Conservation (phyloP, 306 rosid genomes). For the Purshia tridentata region DNA sequence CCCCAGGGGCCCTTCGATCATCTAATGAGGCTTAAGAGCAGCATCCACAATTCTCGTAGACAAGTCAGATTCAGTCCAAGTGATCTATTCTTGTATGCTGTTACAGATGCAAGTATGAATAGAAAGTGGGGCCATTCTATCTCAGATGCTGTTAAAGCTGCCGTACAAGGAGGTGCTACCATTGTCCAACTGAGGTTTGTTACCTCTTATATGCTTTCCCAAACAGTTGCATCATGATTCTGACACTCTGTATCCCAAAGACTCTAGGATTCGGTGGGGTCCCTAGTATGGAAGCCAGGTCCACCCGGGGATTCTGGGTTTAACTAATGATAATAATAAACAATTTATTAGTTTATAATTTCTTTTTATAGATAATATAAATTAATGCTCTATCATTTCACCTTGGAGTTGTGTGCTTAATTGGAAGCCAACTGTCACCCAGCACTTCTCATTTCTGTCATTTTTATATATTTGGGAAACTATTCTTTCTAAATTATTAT, state of each 20-base stretch:
- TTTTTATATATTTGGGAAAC: not conserved
- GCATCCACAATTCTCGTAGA: conserved; percentile 35
- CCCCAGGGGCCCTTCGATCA: conserved; percentile 90
- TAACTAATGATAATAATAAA: no score
- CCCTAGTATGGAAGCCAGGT: no score
- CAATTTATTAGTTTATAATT: not conserved
- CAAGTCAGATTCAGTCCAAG: conserved; percentile 59
- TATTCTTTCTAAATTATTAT: not conserved
- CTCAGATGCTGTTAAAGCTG: conserved; percentile 86
- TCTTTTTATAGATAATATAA: not conserved
- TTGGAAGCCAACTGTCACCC: not conserved
- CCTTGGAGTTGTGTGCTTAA: not conserved
- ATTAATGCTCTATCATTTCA: not conserved
- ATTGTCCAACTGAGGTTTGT: conserved; percentile 85
- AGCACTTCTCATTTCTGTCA: not conserved
- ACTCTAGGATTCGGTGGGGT: no score
- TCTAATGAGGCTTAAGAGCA: conserved; percentile 54
- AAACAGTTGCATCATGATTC: not conserved
- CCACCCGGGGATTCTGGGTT: no score
- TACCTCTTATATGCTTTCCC: not conserved
- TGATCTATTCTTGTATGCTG: conserved; percentile 76
- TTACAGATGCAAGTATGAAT: conserved; percentile 85
- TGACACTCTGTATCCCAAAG: no score
- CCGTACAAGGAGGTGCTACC: conserved; percentile 90
- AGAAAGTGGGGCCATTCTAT: conserved; percentile 81